Evolutionary conservation across 2,329 filamentous ascomycete genomes (phyloP), one percentile per base, ranked within the genome.

Genomic region (Penicillium paneum): DNA sequence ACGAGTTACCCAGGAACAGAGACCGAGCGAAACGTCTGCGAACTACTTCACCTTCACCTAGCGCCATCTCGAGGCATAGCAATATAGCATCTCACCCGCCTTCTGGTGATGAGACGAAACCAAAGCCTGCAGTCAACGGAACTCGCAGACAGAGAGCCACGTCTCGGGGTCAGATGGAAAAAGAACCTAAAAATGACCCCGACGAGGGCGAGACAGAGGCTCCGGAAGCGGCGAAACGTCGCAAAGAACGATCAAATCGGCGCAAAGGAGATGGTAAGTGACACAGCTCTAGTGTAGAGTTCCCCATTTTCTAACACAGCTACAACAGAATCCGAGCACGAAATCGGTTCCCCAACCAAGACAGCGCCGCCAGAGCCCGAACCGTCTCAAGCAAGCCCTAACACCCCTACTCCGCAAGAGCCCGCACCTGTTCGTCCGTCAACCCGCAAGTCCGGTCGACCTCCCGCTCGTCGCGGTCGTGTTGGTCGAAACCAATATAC

Each of bases 401-500:
- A 71, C 60, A 75, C 70, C 34, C 74, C 67, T 31, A 75, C 60
- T 66, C 71, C 67, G 59, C 74, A 60, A 62, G 73, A 68, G 46
- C 65, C 67, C 45, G 65, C 66, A n/a, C 67, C 61, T 60, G 67
- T 63, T 63, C 72, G 67, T 62, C 73, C 50, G 66, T 79, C 52
- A 68, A 79, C 59, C 53, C 89, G 88, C 69, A 88, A 87, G 74
- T 79, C 81, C 67, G 67, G 83, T 54, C 79, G 85, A 66, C 81
- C 84, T 63, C 80, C 85, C 62, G 85, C 87, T 66, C 86, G 87
- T 58, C 84, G 85, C 63, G 85, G 72, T 24, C 85, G 86, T 54
- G 69, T 83, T 55, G 87, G 88, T 17, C 86, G 88, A 59, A 94
- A 93, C 60, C 90, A 94, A 71, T 92, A 93, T 65, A 92, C 88